A percentile compares a stretch with the other conserved stretches of the same genome.
Conservation (phyloP, 176 grass and related monocot species). For the Hsuehochloa calcarea region DNA sequence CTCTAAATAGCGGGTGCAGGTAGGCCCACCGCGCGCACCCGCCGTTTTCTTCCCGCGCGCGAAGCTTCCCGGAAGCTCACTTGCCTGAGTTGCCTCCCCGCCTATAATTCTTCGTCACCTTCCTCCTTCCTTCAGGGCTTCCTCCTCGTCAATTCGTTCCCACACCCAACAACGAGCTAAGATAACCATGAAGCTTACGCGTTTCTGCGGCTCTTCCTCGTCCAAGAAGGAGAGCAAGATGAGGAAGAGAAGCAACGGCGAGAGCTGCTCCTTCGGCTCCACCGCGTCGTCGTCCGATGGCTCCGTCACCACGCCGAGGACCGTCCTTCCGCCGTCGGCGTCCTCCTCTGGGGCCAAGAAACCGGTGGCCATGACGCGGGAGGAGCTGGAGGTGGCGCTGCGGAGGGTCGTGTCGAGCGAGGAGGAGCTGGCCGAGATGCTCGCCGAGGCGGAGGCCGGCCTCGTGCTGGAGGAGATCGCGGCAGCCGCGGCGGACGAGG, state of each 20-base stretch:
- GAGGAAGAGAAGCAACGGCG: not conserved
- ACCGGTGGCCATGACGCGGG: slow-evolving; percentile 20
- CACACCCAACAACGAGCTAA: not conserved
- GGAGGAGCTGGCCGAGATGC: slow-evolving; percentile 43
- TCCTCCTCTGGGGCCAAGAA: not conserved
- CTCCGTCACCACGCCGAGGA: slow-evolving; percentile 21
- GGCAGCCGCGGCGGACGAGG: slow-evolving; percentile 38
- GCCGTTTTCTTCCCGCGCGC: slow-evolving; percentile 25
- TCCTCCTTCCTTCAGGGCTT: not conserved
- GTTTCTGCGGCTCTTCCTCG: slow-evolving; percentile 7
- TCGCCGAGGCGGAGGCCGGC: slow-evolving; percentile 24
- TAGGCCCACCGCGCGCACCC: slow-evolving; percentile 14
- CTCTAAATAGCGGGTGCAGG: not conserved
- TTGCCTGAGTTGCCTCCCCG: too few species aligned
- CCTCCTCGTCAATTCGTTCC: not conserved
- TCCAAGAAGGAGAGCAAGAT: slow-evolving; percentile 1
- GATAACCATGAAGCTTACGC: slow-evolving; percentile 27
- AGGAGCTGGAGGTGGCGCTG: slow-evolving; percentile 42
- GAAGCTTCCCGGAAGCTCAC: slow-evolving; percentile 58
- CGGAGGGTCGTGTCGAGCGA: slow-evolving; percentile 42
- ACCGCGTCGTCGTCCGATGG: slow-evolving; percentile 17
- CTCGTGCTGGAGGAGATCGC: slow-evolving; percentile 8
- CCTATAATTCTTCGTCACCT: slow-evolving; percentile 23
- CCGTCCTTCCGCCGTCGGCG: slow-evolving; percentile 15
- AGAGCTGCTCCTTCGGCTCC: slow-evolving; percentile 32